Percentiles rank a stretch among this genome's conserved stretches.
phyloP scores from a whole-genome alignment of 148 eudicot genomes.

The Selenicereus undatus region DNA sequence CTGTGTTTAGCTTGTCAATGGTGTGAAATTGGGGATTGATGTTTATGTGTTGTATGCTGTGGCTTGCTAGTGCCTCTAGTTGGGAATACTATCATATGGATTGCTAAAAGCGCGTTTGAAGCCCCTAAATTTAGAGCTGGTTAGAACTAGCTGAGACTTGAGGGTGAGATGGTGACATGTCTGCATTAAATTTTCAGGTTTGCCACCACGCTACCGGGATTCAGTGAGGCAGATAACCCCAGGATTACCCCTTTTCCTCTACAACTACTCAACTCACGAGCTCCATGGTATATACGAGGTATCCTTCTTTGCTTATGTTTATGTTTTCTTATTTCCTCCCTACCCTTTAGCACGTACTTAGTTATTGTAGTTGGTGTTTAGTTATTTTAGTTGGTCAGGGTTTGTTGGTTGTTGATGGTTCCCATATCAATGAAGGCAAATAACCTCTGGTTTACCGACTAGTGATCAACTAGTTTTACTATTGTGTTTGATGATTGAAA shows the following conservation, averaged over 20 bases:
- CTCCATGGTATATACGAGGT: constrained; percentile 99
- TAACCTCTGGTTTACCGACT: background rate
- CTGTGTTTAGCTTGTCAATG: background rate
- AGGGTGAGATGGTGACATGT: constrained; percentile 4
- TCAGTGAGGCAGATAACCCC: constrained; percentile 94
- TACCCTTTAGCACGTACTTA: background rate
- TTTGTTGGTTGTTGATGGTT: background rate
- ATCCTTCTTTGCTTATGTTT: constrained; percentile 17
- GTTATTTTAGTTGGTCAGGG: background rate
- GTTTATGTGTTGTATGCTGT: background rate
- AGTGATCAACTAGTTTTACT: constrained; percentile 6
- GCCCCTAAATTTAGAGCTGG: background rate
- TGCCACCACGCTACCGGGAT: constrained; percentile 97
- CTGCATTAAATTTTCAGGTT: constrained; percentile 42
- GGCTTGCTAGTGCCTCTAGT: background rate
- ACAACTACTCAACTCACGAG: constrained; percentile 99
- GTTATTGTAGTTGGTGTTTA: constrained; percentile 17
- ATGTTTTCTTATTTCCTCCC: background rate
- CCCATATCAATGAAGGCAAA: background rate
- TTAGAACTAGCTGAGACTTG: background rate
- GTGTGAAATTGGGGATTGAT: background rate
- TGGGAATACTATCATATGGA: background rate
- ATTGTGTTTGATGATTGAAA: background rate
- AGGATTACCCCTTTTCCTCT: constrained; percentile 94
- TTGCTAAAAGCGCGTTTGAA: constrained; percentile 5